phyloP scores from a whole-genome alignment of 1,284 basidiomycete species.

The Puccinia coronata region DNA sequence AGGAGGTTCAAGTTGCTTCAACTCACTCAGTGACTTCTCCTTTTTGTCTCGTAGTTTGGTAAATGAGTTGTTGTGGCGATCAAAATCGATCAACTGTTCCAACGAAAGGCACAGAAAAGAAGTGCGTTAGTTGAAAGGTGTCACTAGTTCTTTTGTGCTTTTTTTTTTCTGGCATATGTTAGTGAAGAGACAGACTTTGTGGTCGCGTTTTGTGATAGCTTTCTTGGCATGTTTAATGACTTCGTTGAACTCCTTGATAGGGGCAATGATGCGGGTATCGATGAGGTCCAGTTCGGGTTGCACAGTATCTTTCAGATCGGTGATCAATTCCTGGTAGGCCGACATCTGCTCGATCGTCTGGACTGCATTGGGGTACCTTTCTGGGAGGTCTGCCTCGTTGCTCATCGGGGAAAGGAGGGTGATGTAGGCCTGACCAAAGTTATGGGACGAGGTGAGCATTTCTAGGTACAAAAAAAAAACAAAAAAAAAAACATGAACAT shows the following conservation, averaged over 20 bases:
- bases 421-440: constrained; percentile 75
- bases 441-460: constrained; percentile 75
- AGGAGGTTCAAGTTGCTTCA: not conserved
- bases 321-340: constrained; percentile 72
- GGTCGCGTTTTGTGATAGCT: constrained; percentile 91
- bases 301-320: constrained; percentile 73
- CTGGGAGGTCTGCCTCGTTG: constrained; percentile 57
- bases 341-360: constrained; percentile 78
- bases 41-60: constrained; percentile 96
- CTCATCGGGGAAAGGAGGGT: constrained; percentile 76
- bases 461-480: constrained; percentile 62
- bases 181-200: constrained; percentile 68
- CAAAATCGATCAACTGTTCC: constrained; percentile 82
- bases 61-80: constrained; percentile 92
- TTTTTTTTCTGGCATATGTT: not conserved
- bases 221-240: constrained; percentile 89
- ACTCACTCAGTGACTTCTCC: constrained; percentile 57
- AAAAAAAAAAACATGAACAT: too few relatives aligned
- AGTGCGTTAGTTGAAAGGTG: not conserved
- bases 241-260: constrained; percentile 82
- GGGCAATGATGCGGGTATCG: constrained; percentile 78
- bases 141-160: not conserved
- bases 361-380: constrained; percentile 59
- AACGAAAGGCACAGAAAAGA: constrained; percentile 44
- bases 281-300: constrained; percentile 93